Evolutionary conservation across 257 asterid species (phyloP), one percentile per base, ranked within the genome.

Genomic region (Plectranthus barbatus): DNA sequence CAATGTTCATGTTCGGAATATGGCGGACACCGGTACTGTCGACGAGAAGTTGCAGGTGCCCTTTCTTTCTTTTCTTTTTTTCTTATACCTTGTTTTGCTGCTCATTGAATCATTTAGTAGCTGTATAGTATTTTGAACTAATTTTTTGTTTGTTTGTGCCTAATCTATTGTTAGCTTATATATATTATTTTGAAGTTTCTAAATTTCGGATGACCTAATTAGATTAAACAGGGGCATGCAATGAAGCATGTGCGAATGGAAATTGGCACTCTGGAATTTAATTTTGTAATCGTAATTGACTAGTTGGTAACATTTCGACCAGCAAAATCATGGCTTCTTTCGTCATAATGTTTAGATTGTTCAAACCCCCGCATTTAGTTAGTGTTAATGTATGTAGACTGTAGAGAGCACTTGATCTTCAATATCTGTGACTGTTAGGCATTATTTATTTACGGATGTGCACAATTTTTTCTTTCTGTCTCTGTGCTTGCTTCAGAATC

Each of bases 41-140:
- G 99, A 93, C 62, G 80, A 83, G 67, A 78, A 80, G 77, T 69
- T 93, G 84, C 99, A 93, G 97, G 99, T 93, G 52, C 42, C 60
- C n/a, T 47, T 51, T 61, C 41, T 13, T 37, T 41, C 31, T 0
- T 15, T 7, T 69, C 41, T 1, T 17, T 13, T n/a, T 33, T 26
- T 5, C 31, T n/a, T n/a, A n/a, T n/a, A n/a, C n/a, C n/a, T n/a
- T n/a, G n/a, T n/a, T 21, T 34, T 36, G 41, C 44, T 37, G 44
- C 44, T 11, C n/a, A 37, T 37, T 37, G 44, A 37, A 37, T 37
- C 44, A 37, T 26, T 26, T 26, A 2, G 31, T 5, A 26, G 31
- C 31, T 26, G 2, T 2, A 26, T 26, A 26, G 31, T 5, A 26
- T 26, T 26, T 26, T 26, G 3, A 26, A 26, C 5, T 2, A 1